phyloP scores from a whole-genome alignment of 2,329 filamentous ascomycete genomes.

The Penicillium brevicompactum region DNA sequence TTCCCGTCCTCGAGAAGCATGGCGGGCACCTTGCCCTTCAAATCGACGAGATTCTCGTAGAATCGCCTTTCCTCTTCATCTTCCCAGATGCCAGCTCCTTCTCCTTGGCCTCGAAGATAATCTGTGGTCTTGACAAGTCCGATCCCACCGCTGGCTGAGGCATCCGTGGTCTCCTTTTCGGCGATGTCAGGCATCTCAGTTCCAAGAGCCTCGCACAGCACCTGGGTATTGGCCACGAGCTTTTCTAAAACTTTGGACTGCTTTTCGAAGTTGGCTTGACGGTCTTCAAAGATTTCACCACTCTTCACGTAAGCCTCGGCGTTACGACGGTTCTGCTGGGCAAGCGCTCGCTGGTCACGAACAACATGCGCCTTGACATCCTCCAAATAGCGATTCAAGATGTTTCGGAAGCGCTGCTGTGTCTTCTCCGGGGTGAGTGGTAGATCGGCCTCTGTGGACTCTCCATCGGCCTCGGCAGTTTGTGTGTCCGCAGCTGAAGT shows the following conservation, averaged over 20 bases:
- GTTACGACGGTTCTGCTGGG: constrained; percentile 86
- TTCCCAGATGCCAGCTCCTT: constrained; percentile 95
- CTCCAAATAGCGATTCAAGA: constrained; percentile 86
- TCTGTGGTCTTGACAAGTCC: constrained; percentile 93
- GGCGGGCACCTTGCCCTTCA: constrained; percentile 92
- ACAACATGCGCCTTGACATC: constrained; percentile 87
- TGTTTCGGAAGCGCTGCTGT: constrained; percentile 81
- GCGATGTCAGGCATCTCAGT: constrained; percentile 92
- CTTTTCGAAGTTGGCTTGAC: constrained; percentile 93
- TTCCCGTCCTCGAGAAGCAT: constrained; percentile 92
- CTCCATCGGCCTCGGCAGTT: constrained; percentile 48
- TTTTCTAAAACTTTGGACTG: constrained; percentile 90
- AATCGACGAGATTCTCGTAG: constrained; percentile 93
- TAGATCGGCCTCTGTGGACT: constrained; percentile 61
- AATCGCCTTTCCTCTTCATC: constrained; percentile 97
- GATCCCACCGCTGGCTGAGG: constrained; percentile 72
- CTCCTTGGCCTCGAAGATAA: constrained; percentile 84
- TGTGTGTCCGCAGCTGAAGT: constrained; percentile 57
- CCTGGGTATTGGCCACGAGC: constrained; percentile 84
- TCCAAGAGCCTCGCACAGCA: constrained; percentile 83
- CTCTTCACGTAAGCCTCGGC: constrained; percentile 98
- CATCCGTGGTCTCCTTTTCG: constrained; percentile 72
- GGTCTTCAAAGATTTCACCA: constrained; percentile 96
- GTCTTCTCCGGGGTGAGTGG: constrained; percentile 76
- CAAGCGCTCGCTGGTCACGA: constrained; percentile 88